Percentiles rank a stretch among this genome's conserved stretches.
phyloP scores from a whole-genome alignment of 345 rosid species.

The Cardamine resedifolia region DNA sequence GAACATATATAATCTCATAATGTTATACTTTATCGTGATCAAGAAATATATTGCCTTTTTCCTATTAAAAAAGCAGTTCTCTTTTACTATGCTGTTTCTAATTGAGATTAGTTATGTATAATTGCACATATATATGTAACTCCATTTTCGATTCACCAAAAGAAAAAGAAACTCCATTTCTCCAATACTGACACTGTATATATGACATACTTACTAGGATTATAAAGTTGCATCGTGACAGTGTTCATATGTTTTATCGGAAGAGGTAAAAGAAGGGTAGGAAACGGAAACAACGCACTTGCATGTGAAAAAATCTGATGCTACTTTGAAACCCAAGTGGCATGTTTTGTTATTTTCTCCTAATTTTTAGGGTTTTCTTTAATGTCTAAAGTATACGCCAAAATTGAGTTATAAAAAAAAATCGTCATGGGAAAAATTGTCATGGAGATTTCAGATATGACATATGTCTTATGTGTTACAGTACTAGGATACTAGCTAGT shows the following conservation, averaged over 20 bases:
- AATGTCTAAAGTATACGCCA: not conserved
- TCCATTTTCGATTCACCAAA: not conserved
- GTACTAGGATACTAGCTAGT: not conserved
- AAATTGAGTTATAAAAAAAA: not conserved
- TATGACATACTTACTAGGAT: not conserved
- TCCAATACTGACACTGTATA: not conserved
- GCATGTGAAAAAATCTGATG: constrained; percentile 27
- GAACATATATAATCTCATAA: not conserved
- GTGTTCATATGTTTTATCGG: constrained; percentile 24
- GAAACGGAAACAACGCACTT: constrained; percentile 25
- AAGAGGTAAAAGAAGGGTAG: constrained; percentile 23
- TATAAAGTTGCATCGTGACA: constrained; percentile 9
- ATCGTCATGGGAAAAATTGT: not conserved
- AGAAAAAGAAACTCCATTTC: not conserved
- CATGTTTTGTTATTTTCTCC: constrained; percentile 22
- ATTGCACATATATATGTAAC: not conserved
- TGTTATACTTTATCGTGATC: not conserved
- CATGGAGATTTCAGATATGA: not conserved
- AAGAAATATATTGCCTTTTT: not conserved
- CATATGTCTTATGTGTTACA: not conserved
- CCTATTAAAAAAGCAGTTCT: not conserved
- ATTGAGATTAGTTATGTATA: not conserved
- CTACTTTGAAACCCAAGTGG: constrained; percentile 27
- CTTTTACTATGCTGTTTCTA: not conserved
- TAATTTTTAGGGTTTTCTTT: not conserved